Base-by-base conservation (phyloP, 2,329 filamentous ascomycete genomes). In the Aspergillus ochraceoroseus region DNA sequence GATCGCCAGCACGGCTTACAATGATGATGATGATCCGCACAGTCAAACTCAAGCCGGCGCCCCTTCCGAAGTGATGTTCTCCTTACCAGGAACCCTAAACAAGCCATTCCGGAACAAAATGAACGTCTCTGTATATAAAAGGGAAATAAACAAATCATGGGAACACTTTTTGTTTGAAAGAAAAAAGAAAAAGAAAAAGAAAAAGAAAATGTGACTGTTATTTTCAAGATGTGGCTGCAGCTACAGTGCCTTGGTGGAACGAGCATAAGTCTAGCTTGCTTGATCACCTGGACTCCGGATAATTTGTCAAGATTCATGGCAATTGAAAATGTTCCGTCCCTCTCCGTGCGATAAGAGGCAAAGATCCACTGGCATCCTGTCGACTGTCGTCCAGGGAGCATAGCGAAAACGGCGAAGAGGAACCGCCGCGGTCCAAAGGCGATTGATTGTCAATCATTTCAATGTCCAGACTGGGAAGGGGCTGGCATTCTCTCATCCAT, bases 151-250 rank as follows among this genome's bases (percentile, higher is more conserved):
- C 14, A 14, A 27, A n/a, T 28, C 19, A 27, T 11, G 26, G 18
- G 12, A 28, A n/a, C 13, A 25, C n/a, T n/a, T n/a, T n/a, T n/a
- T n/a, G n/a, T n/a, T n/a, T n/a, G n/a, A 32, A 28, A 28, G n/a
- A 5, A 5, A 7, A 28, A 28, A 28, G 9, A 5, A 22, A 22
- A 22, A 22, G 26, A 18, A 29, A 20, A n/a, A 17, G 20, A 19
- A n/a, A 25, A 5, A 20, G 4, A 12, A 20, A 19, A 38, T 18
- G n/a, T 33, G 12, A 33, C 23, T 32, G 23, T 13, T 43, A 41
- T 26, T 36, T 53, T 46, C 47, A 48, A 51, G 54, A 55, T 59
- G 56, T 59, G 57, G 57, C 54, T 53, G 58, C 51, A 56, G 54
- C 49, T 38, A 30, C 43, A 38, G 39, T 34, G 28, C 32, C 32